Base-by-base conservation (phyloP, 2,329 filamentous ascomycete species). In the Rosellinia necatrix region DNA sequence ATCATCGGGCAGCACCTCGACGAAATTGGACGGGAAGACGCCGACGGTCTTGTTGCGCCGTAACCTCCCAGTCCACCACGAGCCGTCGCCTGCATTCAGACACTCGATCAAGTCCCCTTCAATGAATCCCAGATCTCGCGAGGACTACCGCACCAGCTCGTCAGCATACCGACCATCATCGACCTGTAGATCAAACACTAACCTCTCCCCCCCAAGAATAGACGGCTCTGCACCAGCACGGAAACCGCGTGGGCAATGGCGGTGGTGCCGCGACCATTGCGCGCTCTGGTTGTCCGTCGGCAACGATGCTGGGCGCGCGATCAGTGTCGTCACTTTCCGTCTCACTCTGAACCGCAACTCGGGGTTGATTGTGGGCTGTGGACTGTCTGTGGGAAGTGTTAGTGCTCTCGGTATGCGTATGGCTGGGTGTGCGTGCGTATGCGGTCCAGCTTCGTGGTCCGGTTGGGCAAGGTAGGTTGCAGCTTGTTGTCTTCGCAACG, bases 71-170 rank as follows among this genome's bases (percentile, higher is more conserved):
- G 92, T 96, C 94, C 94, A 99, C 94, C 94, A 99, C 42, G 91
- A 92, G 49, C 94, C 94, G 76, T 99, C 94, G 61, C 94, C 94
- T 17, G 94, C 94, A 72, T 99, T 99, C 49, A 99, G 81, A 70
- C 93, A 97, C 83, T 99, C 94, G 72, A 99, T 99, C 64, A 99
- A 76, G 75, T 99, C 94, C 62, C 94, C 94, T 74, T 99, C 94
- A 65, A 99, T 89, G 74, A 99, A 99, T 13, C 94, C 94, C 55
- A 99, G 82, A 71, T 99, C 94, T 72, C 89, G 87, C 78, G 96
- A 96, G 21, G 89, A 93, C 87, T 89, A 53, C 5, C 38, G 24
- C 27, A 27, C 17, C 15, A 51, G 46, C 38, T 56, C 59, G 66
- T 71, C 53, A 71, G 69, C 52, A 62, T 27, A 32, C n/a, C 10